These are phyloP conservation scores for Carex sylvatica DNA, from an alignment of 202 grass and related monocot genomes.

Conservation along the genomic window DNA sequence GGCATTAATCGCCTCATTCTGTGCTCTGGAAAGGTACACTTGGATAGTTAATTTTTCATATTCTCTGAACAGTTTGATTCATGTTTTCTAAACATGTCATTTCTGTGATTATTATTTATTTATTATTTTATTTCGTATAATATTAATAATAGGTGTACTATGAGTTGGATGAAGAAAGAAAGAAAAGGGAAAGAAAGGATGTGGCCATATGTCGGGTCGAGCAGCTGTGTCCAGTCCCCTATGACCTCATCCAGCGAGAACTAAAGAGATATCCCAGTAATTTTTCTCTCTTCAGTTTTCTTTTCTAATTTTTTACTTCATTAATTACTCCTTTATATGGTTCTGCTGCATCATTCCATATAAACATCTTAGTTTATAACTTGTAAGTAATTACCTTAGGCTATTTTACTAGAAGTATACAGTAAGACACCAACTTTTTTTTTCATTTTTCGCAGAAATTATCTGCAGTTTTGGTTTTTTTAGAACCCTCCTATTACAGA, in stretches of 20 bases:
- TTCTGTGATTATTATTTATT: neutral
- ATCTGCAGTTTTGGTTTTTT: neutral
- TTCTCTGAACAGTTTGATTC: neutral
- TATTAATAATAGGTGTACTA: slow-evolving; percentile 61
- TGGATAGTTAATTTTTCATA: neutral
- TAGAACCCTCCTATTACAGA: neutral
- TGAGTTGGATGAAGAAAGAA: slow-evolving; percentile 89
- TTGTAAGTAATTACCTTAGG: slow-evolving; percentile 13
- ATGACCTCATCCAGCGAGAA: slow-evolving; percentile 88
- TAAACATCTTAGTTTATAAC: neutral
- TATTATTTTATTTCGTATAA: neutral
- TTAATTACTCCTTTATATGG: neutral
- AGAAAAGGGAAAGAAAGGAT: slow-evolving; percentile 57
- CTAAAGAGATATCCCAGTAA: slow-evolving; percentile 98
- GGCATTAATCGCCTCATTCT: slow-evolving; percentile 82
- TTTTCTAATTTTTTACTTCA: slow-evolving; percentile 4
- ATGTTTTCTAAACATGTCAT: neutral
- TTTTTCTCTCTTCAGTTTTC: neutral
- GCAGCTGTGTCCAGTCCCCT: slow-evolving; percentile 82
- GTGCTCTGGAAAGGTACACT: slow-evolving; percentile 85
- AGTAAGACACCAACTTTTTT: neutral
- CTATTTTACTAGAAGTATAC: neutral
- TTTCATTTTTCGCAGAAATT: neutral
- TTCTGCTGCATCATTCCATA: neutral
- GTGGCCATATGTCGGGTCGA: slow-evolving; percentile 96